Base-by-base conservation (phyloP, 179 eudicot species). In the Pouteria campechiana region DNA sequence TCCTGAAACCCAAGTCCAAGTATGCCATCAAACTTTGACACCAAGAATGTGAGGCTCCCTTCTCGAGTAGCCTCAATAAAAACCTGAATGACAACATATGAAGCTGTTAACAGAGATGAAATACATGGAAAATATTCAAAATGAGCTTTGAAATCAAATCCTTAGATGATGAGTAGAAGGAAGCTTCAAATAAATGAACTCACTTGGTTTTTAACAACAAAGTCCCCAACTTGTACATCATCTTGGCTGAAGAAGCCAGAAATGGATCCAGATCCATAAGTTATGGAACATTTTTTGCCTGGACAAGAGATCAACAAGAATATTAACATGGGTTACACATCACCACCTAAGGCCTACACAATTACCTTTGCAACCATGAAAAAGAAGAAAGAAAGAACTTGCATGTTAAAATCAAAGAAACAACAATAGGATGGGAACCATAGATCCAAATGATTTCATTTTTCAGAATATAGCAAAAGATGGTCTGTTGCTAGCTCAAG, bases 201-300 rank as follows among this genome's bases (percentile, higher is more conserved):
- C 52, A 75, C 95, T 61, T 86, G 96, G 58, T 76, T 55, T 52
- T 72, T 65, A 34, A 87, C 74, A 9, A 64, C 50, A 19, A 82
- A 70, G 42, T 58, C 66, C 30, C 96, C 96, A 48, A 87, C 66
- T 67, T 55, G 17, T n/a, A 87, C 74, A 50, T 70, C 50, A 53
- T 87, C 96, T 60, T 82, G 74, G 51, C 96, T 86, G 54, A 79
- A 74, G 69, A 78, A 74, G 50, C 96, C 96, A 59, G 85, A 64
- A 45, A 86, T 67, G 17, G 82, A 54, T 35, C 89, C 93, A 24
- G 76, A 54, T 10, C 88, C 93, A 55, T 82, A 82, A 22, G 42
- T 60, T 38, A 82, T 76, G 23, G 70, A 37, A 36, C 67, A 65
- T 25, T 70, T 22, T 42, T 67, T 68, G 47, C 93, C 96, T 86